Base-by-base conservation (phyloP, 2,329 filamentous ascomycete species). In the Claviceps capensis region DNA sequence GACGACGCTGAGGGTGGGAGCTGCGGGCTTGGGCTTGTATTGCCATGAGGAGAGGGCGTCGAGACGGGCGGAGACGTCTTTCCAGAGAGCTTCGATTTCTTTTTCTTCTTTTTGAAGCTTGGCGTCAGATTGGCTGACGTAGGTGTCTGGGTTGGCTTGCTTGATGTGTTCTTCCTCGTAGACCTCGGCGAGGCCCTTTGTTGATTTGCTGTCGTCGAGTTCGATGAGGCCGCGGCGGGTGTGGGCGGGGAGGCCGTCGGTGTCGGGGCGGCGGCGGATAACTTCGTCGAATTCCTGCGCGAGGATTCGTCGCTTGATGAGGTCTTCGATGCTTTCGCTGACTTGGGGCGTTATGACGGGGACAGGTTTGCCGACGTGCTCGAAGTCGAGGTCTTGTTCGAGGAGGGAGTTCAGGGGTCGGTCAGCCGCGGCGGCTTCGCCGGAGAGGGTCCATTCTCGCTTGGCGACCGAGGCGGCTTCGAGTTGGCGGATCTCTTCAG, bases 311-410 rank as follows among this genome's bases (percentile, higher is more conserved):
- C 88, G 82, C 70, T 97, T 97, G 72, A 98, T 90, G 54, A 98
- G 78, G 37, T 87, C 85, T 68, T 98, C 93, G 53, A 98, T 94
- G 60, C 83, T 83, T 66, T 96, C 90, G 51, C 83, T 94, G 42
- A 94, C 77, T 66, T 96, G 90, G 43, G 87, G 84, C 0, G 93
- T 97, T 65, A 96, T 89, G 55, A 97, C 86, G 1, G 91, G 88
- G 0, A 97, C 85, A 0, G 93, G 91, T 67, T 97, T 98, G 62
- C 93, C 93, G 22, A 88, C 82, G 61, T 94, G 83, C 69, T 98
- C 93, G 63, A 97, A 98, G 58, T 97, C 91, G 26, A 98, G 78
- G 61, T 97, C 89, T 69, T 97, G 82, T 64, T 97, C 90, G 1
- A 98, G 79, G 2, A 98, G 77, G 0, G 91, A 96, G 71, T 98